phyloP scores from a whole-genome alignment of 108 stramenopile genomes.

The Ochromonas danica region DNA sequence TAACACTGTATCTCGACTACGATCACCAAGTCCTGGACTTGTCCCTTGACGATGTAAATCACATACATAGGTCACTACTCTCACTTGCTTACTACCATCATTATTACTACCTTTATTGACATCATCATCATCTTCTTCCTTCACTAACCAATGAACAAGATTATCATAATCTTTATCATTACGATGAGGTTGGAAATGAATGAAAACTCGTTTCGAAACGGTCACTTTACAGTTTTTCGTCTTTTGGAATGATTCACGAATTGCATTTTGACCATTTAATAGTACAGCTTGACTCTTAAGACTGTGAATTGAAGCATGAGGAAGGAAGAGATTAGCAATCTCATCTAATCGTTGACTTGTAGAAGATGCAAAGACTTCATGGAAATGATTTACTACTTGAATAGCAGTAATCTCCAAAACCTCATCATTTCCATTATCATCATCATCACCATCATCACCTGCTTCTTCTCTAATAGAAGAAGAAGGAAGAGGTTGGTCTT shows the following conservation, averaged over 20 bases:
- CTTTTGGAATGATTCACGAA: background rate
- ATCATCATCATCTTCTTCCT: background rate
- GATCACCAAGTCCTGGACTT: constrained; percentile 2
- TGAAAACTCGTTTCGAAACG: background rate
- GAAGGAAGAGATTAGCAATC: background rate
- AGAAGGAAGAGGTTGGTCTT: background rate
- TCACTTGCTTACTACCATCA: background rate
- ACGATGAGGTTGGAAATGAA: background rate
- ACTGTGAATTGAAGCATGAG: background rate
- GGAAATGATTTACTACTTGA: constrained; percentile 8
- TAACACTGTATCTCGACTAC: background rate
- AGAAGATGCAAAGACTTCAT: background rate
- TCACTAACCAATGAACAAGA: background rate
- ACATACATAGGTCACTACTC: background rate
- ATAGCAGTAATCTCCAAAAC: background rate
- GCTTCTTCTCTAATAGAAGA: background rate
- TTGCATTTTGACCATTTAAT: background rate
- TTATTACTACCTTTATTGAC: background rate
- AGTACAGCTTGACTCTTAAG: background rate
- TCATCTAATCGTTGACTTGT: background rate
- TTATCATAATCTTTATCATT: background rate
- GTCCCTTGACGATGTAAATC: constrained; percentile 20
- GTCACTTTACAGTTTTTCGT: background rate
- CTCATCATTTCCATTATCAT: background rate
- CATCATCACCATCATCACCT: background rate